Conservation (phyloP, 2,329 filamentous ascomycete species). For the Aphanocladium album region DNA sequence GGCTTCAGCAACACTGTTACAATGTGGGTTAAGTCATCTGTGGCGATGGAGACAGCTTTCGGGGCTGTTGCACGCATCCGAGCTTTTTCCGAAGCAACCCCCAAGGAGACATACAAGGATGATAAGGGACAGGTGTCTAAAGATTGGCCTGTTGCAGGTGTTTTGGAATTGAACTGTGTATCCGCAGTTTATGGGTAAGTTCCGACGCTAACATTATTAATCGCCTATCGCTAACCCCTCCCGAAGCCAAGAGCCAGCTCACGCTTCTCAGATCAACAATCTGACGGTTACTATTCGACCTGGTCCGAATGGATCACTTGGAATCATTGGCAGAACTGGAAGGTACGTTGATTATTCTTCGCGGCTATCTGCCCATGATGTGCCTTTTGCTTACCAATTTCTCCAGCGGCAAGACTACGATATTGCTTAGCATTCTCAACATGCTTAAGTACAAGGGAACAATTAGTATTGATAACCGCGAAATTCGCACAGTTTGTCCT, state of each 20-base stretch:
- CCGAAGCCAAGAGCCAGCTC: no score
- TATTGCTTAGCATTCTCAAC: background rate
- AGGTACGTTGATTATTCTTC: no score
- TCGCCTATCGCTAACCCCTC: no score
- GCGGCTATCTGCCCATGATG: no score
- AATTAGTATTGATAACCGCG: slow-evolving; percentile 7
- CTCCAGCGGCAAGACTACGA: slow-evolving; percentile 1
- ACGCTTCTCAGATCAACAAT: background rate
- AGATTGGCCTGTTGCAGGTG: background rate
- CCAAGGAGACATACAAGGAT: background rate
- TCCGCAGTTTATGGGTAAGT: background rate
- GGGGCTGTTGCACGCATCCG: background rate
- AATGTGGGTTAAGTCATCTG: background rate
- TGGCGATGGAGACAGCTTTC: background rate
- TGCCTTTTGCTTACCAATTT: background rate
- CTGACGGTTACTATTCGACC: background rate
- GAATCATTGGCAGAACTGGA: slow-evolving; percentile 1
- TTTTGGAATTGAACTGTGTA: background rate
- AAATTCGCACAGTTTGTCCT: background rate
- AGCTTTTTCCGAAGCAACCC: background rate
- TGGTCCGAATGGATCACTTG: background rate
- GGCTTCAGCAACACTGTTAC: background rate
- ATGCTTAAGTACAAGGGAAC: background rate
- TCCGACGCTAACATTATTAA: no score
- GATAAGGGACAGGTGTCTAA: background rate